A percentile compares a stretch with the other conserved stretches of the same genome.
phyloP scores from a whole-genome alignment of 306 rosid genomes.

The Malus fusca region DNA sequence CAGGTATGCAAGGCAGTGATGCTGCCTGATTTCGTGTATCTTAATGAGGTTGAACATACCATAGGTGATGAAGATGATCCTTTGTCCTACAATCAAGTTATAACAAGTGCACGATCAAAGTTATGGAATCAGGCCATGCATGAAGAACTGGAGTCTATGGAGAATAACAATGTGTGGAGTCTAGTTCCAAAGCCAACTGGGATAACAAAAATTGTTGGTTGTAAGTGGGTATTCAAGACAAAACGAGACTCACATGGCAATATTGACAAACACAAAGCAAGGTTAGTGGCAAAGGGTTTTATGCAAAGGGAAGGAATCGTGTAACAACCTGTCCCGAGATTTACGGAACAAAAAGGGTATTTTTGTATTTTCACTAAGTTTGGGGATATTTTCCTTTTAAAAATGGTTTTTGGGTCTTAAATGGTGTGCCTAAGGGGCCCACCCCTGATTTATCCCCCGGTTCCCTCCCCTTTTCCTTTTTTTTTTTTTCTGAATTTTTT shows the following conservation, averaged over 20 bases:
- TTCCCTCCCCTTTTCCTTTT: too few relatives aligned
- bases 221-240: background rate
- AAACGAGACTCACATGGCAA: background rate
- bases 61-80: background rate
- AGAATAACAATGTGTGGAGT: background rate
- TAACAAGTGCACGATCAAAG: background rate
- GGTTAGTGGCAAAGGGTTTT: background rate
- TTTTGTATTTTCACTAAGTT: too few relatives aligned
- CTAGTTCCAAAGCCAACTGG: background rate
- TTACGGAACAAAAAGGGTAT: too few relatives aligned
- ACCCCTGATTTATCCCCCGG: too few relatives aligned
- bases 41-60: too few relatives aligned
- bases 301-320: too few relatives aligned
- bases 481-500: too few relatives aligned
- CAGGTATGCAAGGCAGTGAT: rapidly evolving
- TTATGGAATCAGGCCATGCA: background rate
- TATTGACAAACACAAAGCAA: too few relatives aligned
- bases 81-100: background rate
- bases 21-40: rapidly evolving
- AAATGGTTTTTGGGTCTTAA: too few relatives aligned
- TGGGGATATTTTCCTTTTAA: too few relatives aligned
- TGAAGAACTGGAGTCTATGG: background rate
- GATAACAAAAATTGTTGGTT: background rate
- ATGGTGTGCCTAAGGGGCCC: too few relatives aligned
- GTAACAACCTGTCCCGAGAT: too few relatives aligned